Evolutionary conservation across 2,329 filamentous ascomycete species (phyloP), one percentile per base, ranked within the genome.

Genomic region (Macroventuria anomochaeta): DNA sequence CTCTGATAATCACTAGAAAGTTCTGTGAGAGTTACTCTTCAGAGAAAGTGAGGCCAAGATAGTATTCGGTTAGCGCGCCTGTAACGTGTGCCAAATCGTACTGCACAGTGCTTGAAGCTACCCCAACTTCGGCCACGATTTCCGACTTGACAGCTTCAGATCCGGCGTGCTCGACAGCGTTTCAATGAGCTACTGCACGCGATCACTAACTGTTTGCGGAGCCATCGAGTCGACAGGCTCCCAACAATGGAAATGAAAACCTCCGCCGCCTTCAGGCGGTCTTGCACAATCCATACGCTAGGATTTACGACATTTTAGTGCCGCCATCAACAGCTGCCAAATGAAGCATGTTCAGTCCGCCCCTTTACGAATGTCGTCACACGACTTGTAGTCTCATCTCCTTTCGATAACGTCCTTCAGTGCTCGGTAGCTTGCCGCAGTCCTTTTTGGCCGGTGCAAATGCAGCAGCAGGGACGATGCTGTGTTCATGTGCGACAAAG

Each of bases 291-390:
- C 1, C 26, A 21, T 21, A 15, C 31, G 23, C 42, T 31, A 42
- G 17, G 25, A 42, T 25, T 48, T 39, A 51, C 51, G 49, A 54
- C 40, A 55, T 58, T 51, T 57, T 59, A 64, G 57, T 47, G 58
- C 53, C 4, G 36, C 29, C 23, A 54, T 52, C 54, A 17, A 57
- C 39, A 42, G 40, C 40, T 64, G 53, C 59, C 44, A 7, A 2
- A 49, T 53, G 23, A 23, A 48, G 58, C 15, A 57, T 26, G 20
- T 47, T 32, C 10, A 15, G 7, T 31, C 21, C 21, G 13, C 3
- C 40, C 40, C 20, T 39, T 39, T 15, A 13, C 15, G 11, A 39
- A 10, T n/a, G 26, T 23, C 28, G 37, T 13, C 15, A 20, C 23
- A 8, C 29, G 15, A 34, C 28, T 20, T 21, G 7, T 18, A 5